These are phyloP conservation scores for Dictyostelium capitatum DNA, from an alignment of 78 protist species.

Conservation along the genomic window DNA sequence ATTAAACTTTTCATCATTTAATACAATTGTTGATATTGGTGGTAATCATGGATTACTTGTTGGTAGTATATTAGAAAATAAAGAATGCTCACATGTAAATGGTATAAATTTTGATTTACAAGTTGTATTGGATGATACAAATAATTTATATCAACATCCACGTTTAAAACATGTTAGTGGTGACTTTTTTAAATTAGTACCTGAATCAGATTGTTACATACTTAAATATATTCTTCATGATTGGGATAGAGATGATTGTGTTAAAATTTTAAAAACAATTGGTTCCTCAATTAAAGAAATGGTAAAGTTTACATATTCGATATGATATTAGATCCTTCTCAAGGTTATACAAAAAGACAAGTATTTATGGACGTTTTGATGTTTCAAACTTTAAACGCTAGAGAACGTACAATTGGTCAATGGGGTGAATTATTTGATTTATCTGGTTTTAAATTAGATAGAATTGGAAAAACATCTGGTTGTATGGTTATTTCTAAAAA, in stretches of 20 bases:
- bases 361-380: background rate
- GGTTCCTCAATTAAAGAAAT: slow-evolving; percentile 9
- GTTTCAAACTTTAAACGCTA: background rate
- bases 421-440: background rate
- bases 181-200: slow-evolving; percentile 56
- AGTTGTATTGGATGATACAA: background rate
- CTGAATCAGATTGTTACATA: slow-evolving; percentile 45
- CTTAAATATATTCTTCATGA: slow-evolving; percentile 1
- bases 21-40: slow-evolving; percentile 56
- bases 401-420: background rate
- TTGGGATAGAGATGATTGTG: background rate
- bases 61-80: background rate
- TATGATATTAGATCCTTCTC: background rate
- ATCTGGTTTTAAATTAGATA: background rate
- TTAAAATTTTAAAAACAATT: slow-evolving; percentile 19
- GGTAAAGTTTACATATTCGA: slow-evolving; percentile 42
- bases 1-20: background rate
- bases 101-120: slow-evolving; percentile 55
- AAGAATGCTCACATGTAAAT: background rate
- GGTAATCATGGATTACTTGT: slow-evolving; percentile 53
- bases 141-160: background rate
- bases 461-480: background rate
- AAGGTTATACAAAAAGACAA: background rate
- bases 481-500: slow-evolving; percentile 11
- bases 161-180: slow-evolving; percentile 7